Conservation (phyloP, 257 asterid genomes). For the Plectranthus barbatus region DNA sequence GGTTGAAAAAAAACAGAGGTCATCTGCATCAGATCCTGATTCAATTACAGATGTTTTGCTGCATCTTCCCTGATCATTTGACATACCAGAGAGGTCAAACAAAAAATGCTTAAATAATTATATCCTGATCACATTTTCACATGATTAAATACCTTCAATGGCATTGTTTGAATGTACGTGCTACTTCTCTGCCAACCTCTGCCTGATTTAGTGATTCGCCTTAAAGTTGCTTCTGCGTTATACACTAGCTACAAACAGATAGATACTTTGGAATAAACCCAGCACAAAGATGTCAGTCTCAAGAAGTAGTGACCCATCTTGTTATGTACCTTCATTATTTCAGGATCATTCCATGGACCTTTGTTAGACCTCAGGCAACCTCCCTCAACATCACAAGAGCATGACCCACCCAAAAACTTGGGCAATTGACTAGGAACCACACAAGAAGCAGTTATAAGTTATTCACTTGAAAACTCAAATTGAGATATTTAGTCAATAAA, state of each 20-base stretch:
- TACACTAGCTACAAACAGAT: conserved; percentile 48
- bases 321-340: conserved; percentile 64
- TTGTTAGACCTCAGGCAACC: conserved; percentile 85
- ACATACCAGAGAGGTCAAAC: conserved; percentile 12
- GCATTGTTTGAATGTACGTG: conserved; percentile 25
- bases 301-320: not conserved
- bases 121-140: not conserved
- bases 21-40: conserved; percentile 54
- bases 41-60: conserved; percentile 40
- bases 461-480: not conserved
- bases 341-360: conserved; percentile 98
- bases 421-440: conserved; percentile 70
- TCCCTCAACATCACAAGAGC: conserved; percentile 73
- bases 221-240: conserved; percentile 40
- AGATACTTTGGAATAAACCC: conserved; percentile 14
- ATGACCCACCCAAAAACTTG: conserved; percentile 85
- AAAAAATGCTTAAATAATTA: not conserved
- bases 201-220: conserved; percentile 35
- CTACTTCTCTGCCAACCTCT: conserved; percentile 43
- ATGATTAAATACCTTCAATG: conserved; percentile 39
- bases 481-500: conserved; percentile 6
- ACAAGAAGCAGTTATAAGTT: conserved; percentile 17
- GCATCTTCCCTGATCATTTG: conserved; percentile 46
- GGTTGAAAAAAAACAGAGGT: conserved; percentile 42
- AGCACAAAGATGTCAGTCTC: not conserved